These are phyloP conservation scores for Tuctoria greenei DNA, from an alignment of 176 grass and related monocot species.

Conservation along the genomic window DNA sequence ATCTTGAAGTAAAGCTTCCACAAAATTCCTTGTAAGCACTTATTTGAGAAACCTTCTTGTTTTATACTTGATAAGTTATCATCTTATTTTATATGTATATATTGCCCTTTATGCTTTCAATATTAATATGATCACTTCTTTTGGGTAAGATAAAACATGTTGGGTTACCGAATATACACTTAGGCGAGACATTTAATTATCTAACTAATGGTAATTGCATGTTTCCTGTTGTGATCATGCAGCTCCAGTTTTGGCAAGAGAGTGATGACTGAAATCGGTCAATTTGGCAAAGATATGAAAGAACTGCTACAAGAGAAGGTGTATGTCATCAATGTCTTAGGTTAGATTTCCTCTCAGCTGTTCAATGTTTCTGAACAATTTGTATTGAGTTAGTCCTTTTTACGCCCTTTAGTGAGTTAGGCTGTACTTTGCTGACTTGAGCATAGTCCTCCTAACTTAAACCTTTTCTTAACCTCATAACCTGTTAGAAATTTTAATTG, in stretches of 20 bases:
- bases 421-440: background rate
- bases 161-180: background rate
- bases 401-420: background rate
- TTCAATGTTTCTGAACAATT: slow-evolving; percentile 17
- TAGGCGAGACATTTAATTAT: slow-evolving; percentile 3
- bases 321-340: slow-evolving; percentile 79
- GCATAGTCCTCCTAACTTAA: background rate
- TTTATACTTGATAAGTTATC: slow-evolving; percentile 1
- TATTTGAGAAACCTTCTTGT: background rate
- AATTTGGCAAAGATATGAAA: slow-evolving; percentile 84
- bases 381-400: background rate
- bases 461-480: background rate
- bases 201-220: background rate
- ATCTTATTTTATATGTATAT: slow-evolving; percentile 6
- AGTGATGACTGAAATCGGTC: slow-evolving; percentile 52
- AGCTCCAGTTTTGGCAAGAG: slow-evolving; percentile 56
- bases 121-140: background rate
- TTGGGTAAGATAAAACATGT: background rate
- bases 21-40: slow-evolving; percentile 50
- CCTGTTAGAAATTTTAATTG: background rate
- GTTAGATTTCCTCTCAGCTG: slow-evolving; percentile 34
- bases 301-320: slow-evolving; percentile 70
- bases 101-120: slow-evolving; percentile 5
- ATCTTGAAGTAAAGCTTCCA: slow-evolving; percentile 18
- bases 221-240: slow-evolving; percentile 38